Conservation (phyloP, 352 stramenopile genomes). For the Pelagophyceae sp. region DNA sequence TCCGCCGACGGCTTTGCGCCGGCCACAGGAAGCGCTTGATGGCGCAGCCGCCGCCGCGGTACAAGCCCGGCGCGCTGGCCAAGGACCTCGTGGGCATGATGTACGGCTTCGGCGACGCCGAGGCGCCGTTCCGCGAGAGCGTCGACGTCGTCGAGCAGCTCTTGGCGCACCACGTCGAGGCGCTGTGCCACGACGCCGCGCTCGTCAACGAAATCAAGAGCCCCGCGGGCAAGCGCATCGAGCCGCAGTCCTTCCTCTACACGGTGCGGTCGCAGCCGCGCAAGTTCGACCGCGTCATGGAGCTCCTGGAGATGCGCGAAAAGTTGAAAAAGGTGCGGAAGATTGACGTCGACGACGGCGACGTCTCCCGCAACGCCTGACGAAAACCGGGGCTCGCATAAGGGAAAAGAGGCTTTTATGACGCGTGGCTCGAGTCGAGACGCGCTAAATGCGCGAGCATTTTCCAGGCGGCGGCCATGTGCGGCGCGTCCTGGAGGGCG, state of each 20-base stretch:
- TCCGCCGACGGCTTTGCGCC: too few relatives aligned
- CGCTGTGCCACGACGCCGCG: neutral
- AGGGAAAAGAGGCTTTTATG: too few relatives aligned
- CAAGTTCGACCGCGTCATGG: neutral
- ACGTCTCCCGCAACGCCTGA: too few relatives aligned
- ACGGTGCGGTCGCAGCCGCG: neutral
- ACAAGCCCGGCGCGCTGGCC: neutral
- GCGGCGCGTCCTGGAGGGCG: too few relatives aligned
- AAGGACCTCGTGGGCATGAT: neutral
- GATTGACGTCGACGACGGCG: neutral
- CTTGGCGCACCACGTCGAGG: neutral
- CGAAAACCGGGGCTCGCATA: too few relatives aligned
- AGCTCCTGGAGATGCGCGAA: neutral
- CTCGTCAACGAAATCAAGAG: neutral
- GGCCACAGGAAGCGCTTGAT: too few relatives aligned
- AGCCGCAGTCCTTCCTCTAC: neutral
- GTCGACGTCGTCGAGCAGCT: neutral
- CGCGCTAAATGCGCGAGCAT: too few relatives aligned
- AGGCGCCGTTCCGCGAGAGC: neutral
- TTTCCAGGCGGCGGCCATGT: too few relatives aligned
- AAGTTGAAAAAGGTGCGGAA: neutral
- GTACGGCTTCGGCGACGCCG: constrained; percentile 14
- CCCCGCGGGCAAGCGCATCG: neutral
- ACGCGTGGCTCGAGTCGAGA: too few relatives aligned
- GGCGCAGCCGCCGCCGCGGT: too few relatives aligned